These are phyloP conservation scores for Mycena chlorophos DNA, from an alignment of 768 basidiomycete species.

Conservation along the genomic window DNA sequence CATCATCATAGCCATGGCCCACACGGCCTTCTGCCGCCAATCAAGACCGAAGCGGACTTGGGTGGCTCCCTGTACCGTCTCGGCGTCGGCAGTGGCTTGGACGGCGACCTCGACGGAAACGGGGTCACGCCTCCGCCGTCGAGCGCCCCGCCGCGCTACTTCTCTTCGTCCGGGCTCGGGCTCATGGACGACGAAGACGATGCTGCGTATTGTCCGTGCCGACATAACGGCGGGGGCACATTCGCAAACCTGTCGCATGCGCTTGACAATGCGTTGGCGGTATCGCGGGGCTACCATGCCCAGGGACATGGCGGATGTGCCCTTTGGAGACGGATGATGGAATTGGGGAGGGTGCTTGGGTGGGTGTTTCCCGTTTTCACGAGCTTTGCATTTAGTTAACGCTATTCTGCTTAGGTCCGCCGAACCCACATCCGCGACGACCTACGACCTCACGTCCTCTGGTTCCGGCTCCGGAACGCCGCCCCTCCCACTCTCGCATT, in stretches of 20 bases:
- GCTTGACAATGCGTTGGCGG: conserved; percentile 54
- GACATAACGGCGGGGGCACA: conserved; percentile 44
- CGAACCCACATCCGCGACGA: background rate
- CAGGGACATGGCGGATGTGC: conserved; percentile 55
- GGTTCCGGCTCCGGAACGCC: background rate
- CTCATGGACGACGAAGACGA: conserved; percentile 6
- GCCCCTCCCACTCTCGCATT: background rate
- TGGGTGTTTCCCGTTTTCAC: background rate
- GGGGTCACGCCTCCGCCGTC: conserved; percentile 22
- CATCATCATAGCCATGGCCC: background rate
- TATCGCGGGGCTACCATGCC: conserved; percentile 62
- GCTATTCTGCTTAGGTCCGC: background rate
- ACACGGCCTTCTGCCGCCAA: conserved; percentile 39
- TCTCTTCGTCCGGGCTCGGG: conserved; percentile 37
- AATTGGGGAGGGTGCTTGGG: conserved; percentile 35
- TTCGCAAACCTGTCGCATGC: conserved; percentile 65
- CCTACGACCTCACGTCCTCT: background rate
- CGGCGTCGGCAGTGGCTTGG: conserved; percentile 62
- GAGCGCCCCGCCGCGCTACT: conserved; percentile 22
- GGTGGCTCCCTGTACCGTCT: conserved; percentile 70
- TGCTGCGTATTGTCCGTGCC: conserved; percentile 54
- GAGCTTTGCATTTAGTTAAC: background rate
- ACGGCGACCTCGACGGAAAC: too few species aligned
- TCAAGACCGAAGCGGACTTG: conserved; percentile 63
- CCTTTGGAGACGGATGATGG: conserved; percentile 58